Base-by-base conservation (phyloP, 2,329 filamentous ascomycete genomes). In the Colletotrichum lini region DNA sequence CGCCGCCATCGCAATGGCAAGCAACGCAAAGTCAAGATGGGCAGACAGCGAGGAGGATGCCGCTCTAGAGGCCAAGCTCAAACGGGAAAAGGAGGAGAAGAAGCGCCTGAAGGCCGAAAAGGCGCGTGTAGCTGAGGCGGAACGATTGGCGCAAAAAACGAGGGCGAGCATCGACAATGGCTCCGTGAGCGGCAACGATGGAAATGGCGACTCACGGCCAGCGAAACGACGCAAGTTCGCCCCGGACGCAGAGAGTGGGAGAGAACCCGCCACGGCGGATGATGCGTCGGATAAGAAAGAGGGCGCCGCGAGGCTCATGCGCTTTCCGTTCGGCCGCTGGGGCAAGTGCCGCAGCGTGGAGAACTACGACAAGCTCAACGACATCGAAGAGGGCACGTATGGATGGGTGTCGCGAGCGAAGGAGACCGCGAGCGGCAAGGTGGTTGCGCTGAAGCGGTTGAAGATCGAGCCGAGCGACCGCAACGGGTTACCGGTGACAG, bases 311-410 rank as follows among this genome's bases (percentile, higher is more conserved):
- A 90, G 87, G 73, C 85, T 97, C 2, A 82, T 98, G 52, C 90
- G 93, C 13, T 95, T 97, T 78, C 88, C 92, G 12, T 85, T 86
- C 16, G 88, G 89, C 12, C 81, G 84, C 75, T 97, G 95, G 90
- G 88, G 89, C 61, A 86, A 84, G 68, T 93, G 92, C 78, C 88
- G 93, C 72, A 93, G 93, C 79, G 92, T 97, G 35, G 93, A 96
- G 78, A 92, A 94, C 78, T 99, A 95, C 83, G 94, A 98, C 77
- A 93, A 94, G 75, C 86, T 99, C 68, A 99, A 99, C 81, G 93
- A 96, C 79, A 99, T 99, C 77, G 96, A 98, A 82, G 96, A 99
- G 84, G 96, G 96, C 45, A 95, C 95, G 10, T 99, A 99, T 81
- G 96, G 96, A 56, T 96, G 92, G 89, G 96, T 99, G 5, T 95